Base-by-base conservation (phyloP, 2,329 filamentous ascomycete species). In the Diaporthe australafricana region DNA sequence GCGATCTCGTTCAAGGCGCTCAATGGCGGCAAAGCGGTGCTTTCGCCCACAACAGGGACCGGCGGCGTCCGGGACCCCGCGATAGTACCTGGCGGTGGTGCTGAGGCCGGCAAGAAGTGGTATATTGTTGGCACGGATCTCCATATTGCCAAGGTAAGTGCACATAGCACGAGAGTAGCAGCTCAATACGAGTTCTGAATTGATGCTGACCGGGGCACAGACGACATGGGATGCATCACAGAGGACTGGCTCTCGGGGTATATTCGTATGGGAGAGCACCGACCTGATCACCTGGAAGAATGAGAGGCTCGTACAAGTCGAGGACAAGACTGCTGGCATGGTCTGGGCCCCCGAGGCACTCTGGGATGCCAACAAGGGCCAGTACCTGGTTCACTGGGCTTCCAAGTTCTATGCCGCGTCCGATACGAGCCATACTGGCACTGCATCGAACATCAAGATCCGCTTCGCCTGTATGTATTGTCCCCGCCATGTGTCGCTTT, bases 281-380 rank as follows among this genome's bases (percentile, higher is more conserved):
- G 85, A 89, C 68, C 78, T 89, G 5, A 77, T 87, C 8, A 86
- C 83, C 72, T 89, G 86, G 84, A 80, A 75, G 14, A 79, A 79
- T 16, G 86, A 88, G 76, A 79, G 86, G 7, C 80, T 89, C 2
- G 83, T 87, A 0, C 79, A 77, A 0, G 87, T 89, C 14, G 87
- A 89, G 74, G 83, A 87, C 70, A 77, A 78, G n/a, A 85, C 82
- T 4, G 88, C 87, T 0, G 88, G 87, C 4, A 89, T 89, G 87
- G 86, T 88, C 0, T 90, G 88, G 88, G 88, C 87, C 0, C 88
- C 88, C 0, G 85, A 87, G 65, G 87, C 87, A 0, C 84, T 89
- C 66, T 89, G 84, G 83, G 87, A 89, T 74, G 79, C 81, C 0
- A 77, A 79, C 1, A 83, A 84, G 75, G 78, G 75, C 2, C 82